Evolutionary conservation across 176 grass and related monocot species (phyloP).

Genomic region (Raddia distichophylla): DNA sequence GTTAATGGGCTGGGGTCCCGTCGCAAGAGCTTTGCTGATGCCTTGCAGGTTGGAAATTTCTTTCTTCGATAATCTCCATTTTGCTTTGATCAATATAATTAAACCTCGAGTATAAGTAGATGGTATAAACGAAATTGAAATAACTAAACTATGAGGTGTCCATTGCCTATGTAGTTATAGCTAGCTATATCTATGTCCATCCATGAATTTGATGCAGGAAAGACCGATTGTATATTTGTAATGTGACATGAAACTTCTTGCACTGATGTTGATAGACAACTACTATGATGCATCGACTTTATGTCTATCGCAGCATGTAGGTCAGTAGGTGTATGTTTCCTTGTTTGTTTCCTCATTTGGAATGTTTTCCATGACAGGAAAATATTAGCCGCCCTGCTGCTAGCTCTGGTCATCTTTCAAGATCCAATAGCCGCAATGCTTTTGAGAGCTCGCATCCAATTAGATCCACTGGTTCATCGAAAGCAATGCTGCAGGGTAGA

Average conservation of each 20-base stretch:
- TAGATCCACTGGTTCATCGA: constrained; percentile 53
- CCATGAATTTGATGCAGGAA: constrained; percentile 16
- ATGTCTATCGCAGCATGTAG: not conserved
- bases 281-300: not conserved
- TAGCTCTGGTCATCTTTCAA: constrained; percentile 51
- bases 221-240: constrained; percentile 4
- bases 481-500: constrained; percentile 49
- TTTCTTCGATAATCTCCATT: not conserved
- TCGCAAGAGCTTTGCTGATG: constrained; percentile 92
- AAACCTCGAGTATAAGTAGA: constrained; percentile 1
- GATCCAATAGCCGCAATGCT: constrained; percentile 64
- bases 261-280: not conserved
- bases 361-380: constrained; percentile 60
- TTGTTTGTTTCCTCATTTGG: constrained; percentile 28
- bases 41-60: constrained; percentile 63
- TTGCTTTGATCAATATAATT: constrained; percentile 27
- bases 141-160: not conserved
- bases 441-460: constrained; percentile 54
- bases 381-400: constrained; percentile 53
- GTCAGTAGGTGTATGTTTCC: not conserved
- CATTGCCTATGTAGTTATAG: not conserved
- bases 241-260: not conserved
- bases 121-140: not conserved
- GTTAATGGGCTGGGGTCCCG: constrained; percentile 42
- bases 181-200: not conserved